phyloP scores from a whole-genome alignment of 192 early-diverging fungal species.

The Coemansia sp. region DNA sequence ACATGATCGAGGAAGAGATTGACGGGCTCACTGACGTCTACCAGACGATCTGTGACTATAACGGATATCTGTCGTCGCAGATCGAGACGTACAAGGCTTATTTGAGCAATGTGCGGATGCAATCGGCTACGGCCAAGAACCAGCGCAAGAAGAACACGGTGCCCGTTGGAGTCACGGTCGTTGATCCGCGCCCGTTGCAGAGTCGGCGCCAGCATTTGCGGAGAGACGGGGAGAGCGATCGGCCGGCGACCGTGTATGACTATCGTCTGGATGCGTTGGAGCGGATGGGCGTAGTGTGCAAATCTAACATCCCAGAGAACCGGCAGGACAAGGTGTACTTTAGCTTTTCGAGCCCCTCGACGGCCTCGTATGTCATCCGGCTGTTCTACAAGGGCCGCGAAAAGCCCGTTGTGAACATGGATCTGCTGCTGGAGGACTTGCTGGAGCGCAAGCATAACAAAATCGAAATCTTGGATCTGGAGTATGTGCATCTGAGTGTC shows the following conservation, averaged over 20 bases:
- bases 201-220: slow-evolving; percentile 32
- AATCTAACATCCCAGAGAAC: slow-evolving; percentile 90
- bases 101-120: slow-evolving; percentile 87
- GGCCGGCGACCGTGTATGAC: slow-evolving; percentile 58
- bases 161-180: slow-evolving; percentile 68
- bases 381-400: slow-evolving; percentile 92
- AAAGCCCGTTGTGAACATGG: slow-evolving; percentile 94
- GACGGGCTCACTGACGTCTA: slow-evolving; percentile 78
- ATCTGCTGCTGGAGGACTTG: slow-evolving; percentile 86
- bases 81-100: slow-evolving; percentile 95
- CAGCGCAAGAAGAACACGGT: slow-evolving; percentile 55
- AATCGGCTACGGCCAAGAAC: slow-evolving; percentile 66
- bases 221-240: slow-evolving; percentile 10
- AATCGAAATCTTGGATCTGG: slow-evolving; percentile 83
- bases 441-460: slow-evolving; percentile 91
- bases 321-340: slow-evolving; percentile 88
- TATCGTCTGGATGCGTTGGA: slow-evolving; percentile 84
- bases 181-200: slow-evolving; percentile 39
- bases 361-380: slow-evolving; percentile 89
- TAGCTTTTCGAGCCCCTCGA: slow-evolving; percentile 83
- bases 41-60: slow-evolving; percentile 94
- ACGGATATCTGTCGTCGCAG: slow-evolving; percentile 88
- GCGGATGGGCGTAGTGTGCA: slow-evolving; percentile 90
- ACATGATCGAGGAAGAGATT: slow-evolving; percentile 86
- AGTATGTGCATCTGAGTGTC: slow-evolving; percentile 94